Base-by-base conservation (phyloP, 805 yeast species). In the Teunomyces panamensis region DNA sequence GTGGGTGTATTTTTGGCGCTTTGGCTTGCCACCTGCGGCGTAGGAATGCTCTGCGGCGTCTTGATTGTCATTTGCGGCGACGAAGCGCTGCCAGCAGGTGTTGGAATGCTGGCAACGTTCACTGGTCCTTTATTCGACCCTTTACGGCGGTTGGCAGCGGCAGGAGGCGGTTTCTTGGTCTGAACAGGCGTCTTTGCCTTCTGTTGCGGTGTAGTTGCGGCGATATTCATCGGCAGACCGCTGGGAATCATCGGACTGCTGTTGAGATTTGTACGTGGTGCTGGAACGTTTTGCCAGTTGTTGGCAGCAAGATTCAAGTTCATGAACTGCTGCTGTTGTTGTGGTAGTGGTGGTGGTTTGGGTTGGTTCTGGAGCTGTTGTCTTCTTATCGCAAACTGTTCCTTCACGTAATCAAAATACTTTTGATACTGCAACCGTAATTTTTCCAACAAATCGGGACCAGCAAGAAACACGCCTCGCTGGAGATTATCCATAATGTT, bases 351-450 rank as follows among this genome's bases (percentile, higher is more conserved):
- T 30, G 14, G 29, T 8, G 20, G 39, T 34, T 30, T 44, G 16
- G 33, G 75, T 36, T 60, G 64, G 28, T 61, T 60, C 41, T 62
- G 63, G 45, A 64, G 52, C 42, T 73, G 75, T 48, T 69, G 69
- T 45, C 68, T 62, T 48, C 73, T 65, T 5, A 63, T 53, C 26
- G 66, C 60, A 49, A 81, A 60, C 53, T 81, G 88, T 30, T 85
- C 88, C 50, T 82, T 81, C 53, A 89, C 89, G 63, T 80, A 86
- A 45, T 81, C 81, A 68, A 86, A 83, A 60, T 85, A 89, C 60
- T 83, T 80, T 47, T 83, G 86, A 48, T 87, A 83, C 56, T 89
- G 95, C 42, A 74, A 69, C 51, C 84, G 81, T 47, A 89, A 77
- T 64, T 83, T 85, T 39, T 81, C 87, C 45, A 88, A 70, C 35